Conservation (phyloP, 1,284 basidiomycete genomes). For the Meira miltonrushii region DNA sequence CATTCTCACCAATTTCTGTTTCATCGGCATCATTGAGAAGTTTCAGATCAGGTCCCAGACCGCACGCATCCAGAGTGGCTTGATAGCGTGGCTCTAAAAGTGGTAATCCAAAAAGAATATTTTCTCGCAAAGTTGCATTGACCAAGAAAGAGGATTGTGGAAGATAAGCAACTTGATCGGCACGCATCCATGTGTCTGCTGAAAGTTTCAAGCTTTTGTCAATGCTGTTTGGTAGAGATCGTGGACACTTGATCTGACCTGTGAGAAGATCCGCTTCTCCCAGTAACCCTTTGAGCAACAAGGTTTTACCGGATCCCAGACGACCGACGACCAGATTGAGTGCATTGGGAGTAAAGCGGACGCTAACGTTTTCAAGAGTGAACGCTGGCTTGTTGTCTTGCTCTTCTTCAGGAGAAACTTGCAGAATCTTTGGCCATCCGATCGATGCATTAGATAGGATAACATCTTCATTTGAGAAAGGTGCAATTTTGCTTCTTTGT, state of each 20-base stretch:
- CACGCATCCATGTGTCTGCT: neutral
- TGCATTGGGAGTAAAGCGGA: constrained; percentile 22
- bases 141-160: constrained; percentile 41
- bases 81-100: constrained; percentile 34
- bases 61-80: constrained; percentile 31
- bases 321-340: constrained; percentile 43
- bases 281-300: constrained; percentile 38
- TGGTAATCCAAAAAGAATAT: constrained; percentile 41
- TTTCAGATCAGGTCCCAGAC: constrained; percentile 31
- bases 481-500: no score
- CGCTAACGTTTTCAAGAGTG: constrained; percentile 23
- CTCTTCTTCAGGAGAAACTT: neutral
- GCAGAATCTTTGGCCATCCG: neutral
- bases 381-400: constrained; percentile 16
- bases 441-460: neutral
- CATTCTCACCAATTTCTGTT: constrained; percentile 24
- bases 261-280: constrained; percentile 35
- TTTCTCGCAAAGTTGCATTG: constrained; percentile 34
- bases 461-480: neutral
- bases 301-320: constrained; percentile 44
- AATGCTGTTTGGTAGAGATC: neutral
- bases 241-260: constrained; percentile 20
- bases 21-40: constrained; percentile 29
- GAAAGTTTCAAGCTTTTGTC: constrained; percentile 1
- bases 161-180: constrained; percentile 21